Percentiles rank a stretch among this genome's conserved stretches.
Evolutionary conservation across 768 basidiomycete genomes (phyloP).

Genomic region (Gymnopilus junonius): DNA sequence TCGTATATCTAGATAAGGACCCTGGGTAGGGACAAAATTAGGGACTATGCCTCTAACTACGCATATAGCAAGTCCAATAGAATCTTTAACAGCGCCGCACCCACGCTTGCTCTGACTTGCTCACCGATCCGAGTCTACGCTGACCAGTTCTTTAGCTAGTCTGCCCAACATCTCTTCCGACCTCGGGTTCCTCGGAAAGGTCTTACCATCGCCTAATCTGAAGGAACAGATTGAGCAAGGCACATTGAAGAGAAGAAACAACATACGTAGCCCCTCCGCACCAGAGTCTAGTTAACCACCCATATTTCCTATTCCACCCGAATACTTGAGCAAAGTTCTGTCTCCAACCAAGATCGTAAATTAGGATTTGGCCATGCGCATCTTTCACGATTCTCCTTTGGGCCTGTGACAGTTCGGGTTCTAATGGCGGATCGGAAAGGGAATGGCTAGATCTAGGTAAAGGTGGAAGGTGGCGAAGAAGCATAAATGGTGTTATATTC

Average conservation of each 20-base stretch:
- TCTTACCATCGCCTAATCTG: slow-evolving; percentile 69
- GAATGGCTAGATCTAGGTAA: slow-evolving; percentile 53
- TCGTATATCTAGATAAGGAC: background rate
- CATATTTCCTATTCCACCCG: slow-evolving; percentile 56
- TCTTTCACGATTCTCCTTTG: slow-evolving; percentile 71
- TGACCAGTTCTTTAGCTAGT: slow-evolving; percentile 65
- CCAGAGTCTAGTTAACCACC: slow-evolving; percentile 57
- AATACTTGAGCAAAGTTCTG: slow-evolving; percentile 73
- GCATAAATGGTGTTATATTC: slow-evolving; percentile 72
- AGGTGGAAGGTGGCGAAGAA: slow-evolving; percentile 72
- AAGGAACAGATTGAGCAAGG: background rate
- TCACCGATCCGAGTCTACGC: slow-evolving; percentile 54
- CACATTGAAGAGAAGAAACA: background rate
- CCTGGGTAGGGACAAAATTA: background rate
- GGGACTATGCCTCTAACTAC: background rate
- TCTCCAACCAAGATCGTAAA: slow-evolving; percentile 79
- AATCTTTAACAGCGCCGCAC: background rate
- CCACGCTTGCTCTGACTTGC: slow-evolving; percentile 10
- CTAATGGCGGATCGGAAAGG: slow-evolving; percentile 71
- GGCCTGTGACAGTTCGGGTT: slow-evolving; percentile 67
- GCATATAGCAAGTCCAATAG: background rate
- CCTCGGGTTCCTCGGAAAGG: slow-evolving; percentile 69
- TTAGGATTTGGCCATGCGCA: slow-evolving; percentile 60
- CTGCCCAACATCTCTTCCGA: slow-evolving; percentile 69
- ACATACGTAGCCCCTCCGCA: slow-evolving; percentile 72